phyloP scores from a whole-genome alignment of 805 yeast species.

The Kodamaea sagamina region DNA sequence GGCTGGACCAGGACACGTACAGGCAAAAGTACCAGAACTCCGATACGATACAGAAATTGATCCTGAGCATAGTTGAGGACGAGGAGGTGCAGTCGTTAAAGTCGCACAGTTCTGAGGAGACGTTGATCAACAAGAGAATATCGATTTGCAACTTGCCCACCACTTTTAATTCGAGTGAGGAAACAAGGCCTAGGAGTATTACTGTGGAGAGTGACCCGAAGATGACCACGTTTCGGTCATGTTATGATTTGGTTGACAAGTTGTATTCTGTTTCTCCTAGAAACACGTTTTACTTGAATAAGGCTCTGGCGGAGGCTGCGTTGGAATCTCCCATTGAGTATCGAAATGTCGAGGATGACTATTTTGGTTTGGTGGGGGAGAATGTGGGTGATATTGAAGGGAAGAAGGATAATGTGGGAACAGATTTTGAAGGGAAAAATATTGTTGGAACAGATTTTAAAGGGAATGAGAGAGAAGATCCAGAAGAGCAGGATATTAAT shows the following conservation, averaged over 20 bases:
- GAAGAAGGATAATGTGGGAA: no score
- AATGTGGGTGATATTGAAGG: no score
- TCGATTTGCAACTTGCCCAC: constrained; percentile 18
- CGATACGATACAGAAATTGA: constrained; percentile 14
- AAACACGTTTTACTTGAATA: constrained; percentile 38
- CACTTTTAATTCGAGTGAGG: constrained; percentile 14
- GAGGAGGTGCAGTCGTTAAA: constrained; percentile 16
- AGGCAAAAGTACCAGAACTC: constrained; percentile 14
- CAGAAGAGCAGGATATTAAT: constrained; percentile 11
- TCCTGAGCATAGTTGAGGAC: constrained; percentile 12
- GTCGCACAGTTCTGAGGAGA: constrained; percentile 20
- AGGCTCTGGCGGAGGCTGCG: constrained; percentile 28
- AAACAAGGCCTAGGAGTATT: neutral
- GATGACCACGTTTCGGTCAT: constrained; percentile 1
- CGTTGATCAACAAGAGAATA: constrained; percentile 15
- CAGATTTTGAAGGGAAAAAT: no score
- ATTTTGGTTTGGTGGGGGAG: neutral
- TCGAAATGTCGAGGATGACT: constrained; percentile 14
- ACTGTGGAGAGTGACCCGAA: neutral
- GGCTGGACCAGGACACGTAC: constrained; percentile 19
- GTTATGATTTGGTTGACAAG: constrained; percentile 31
- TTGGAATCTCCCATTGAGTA: constrained; percentile 15
- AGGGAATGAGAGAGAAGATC: no score
- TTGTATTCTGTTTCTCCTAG: constrained; percentile 44
- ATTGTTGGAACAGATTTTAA: no score